Evolutionary conservation across 306 rosid species (phyloP), one percentile per base, ranked within the genome.

Genomic region (Begonia fuchsioides): DNA sequence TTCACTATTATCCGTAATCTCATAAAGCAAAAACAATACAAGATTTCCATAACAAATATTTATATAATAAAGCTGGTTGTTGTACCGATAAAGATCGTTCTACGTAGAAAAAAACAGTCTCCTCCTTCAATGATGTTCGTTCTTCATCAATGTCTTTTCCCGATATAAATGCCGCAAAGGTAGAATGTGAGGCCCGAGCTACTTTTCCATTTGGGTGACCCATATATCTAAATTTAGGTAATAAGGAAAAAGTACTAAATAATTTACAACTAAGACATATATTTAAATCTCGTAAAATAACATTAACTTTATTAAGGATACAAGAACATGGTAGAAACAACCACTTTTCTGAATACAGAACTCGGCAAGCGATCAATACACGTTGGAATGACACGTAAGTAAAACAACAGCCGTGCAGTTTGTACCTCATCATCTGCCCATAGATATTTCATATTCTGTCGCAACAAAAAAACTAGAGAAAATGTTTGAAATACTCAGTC

Each of bases 381-480:
- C 62, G 95, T 84, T 59, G 95, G 86, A 64, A 81, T 70, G 55
- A 88, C 83, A 59, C 96, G 83, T 20, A 84, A 58, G 67, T 68
- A 81, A 73, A 84, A 83, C 66, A 88, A 68, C 65, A 84, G 49
- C 3, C 84, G 90, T 17, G 95, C 82, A 49, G 95, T 88, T 65
- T 84, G 97, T 56, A 88, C 97, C 70, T 78, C 82, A 58, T 84
- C 95, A 64, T 56, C 67, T 45, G 72, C 70, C 97, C 97, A 88
- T 11, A 65, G 19, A 68, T 83, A 88, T 49, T 68, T 58, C 60
- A 68, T 47, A 68, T 70, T 81, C 60, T 50, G 65, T 46, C 57
- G 19, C 38, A 44, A 26, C 35, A 26, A 26, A 26, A 26, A 26
- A 8, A 26, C 35, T 26, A 26, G 35, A 26, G 35, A 26, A 26